phyloP scores from a whole-genome alignment of 2,329 filamentous ascomycete genomes.

The Lasiodiplodia sp. region DNA sequence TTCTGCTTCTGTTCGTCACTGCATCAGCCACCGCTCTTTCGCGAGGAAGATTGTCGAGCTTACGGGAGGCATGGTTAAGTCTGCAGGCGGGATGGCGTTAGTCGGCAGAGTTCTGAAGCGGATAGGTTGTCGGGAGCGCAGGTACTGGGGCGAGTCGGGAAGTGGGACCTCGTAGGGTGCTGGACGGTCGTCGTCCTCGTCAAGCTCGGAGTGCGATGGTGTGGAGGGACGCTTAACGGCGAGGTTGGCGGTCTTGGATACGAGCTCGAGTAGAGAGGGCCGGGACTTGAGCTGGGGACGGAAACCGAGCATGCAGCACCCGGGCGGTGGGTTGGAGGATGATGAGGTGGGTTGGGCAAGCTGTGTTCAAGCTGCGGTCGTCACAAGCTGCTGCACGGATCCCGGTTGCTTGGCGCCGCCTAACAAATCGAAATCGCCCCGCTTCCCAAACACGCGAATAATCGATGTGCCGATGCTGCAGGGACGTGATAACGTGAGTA shows the following conservation, averaged over 20 bases:
- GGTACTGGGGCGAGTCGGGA: conserved; percentile 37
- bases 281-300: conserved; percentile 66
- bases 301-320: conserved; percentile 61
- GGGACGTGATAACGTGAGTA: neutral
- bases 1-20: conserved; percentile 45
- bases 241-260: conserved; percentile 59
- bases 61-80: conserved; percentile 45
- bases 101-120: neutral
- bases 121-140: conserved; percentile 34
- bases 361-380: conserved; percentile 29
- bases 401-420: conserved; percentile 30
- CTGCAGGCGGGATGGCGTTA: conserved; percentile 10
- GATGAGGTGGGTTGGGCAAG: conserved; percentile 28
- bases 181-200: conserved; percentile 30
- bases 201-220: conserved; percentile 24
- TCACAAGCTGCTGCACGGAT: conserved; percentile 29
- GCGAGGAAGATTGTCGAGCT: neutral
- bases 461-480: neutral
- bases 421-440: conserved; percentile 16
- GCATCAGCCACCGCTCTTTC: conserved; percentile 29
- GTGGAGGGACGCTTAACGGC: conserved; percentile 42
- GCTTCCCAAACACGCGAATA: neutral
- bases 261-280: conserved; percentile 69
- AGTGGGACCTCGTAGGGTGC: conserved; percentile 38
- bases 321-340: conserved; percentile 20